Evolutionary conservation across 1,284 basidiomycete genomes (phyloP), one percentile per base, ranked within the genome.

Genomic region (Malassezia japonica): DNA sequence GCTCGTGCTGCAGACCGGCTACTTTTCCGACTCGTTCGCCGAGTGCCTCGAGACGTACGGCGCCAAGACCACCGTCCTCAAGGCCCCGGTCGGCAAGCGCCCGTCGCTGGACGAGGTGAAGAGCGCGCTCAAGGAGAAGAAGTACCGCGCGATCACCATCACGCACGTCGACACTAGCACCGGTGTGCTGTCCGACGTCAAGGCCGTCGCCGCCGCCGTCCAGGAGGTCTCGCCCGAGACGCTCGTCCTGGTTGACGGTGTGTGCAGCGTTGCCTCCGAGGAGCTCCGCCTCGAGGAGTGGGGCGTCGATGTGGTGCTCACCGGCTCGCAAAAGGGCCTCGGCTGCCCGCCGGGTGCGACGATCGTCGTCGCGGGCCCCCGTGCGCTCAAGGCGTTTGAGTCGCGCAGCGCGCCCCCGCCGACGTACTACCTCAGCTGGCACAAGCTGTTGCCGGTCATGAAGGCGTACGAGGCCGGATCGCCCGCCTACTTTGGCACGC

Each of bases 181-280:
- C 78, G 85, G 80, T 55, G 92, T 98, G 10, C 80, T 98, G 37
- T 87, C 87, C 24, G 81, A 92, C 65, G 84, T 85, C 40, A 83
- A 86, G 68, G 81, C 79, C 32, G 81, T 96, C 61, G 82, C 83
- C 20, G 81, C 82, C 59, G 79, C 83, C 4, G 85, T 92, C 48
- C 80, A 79, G 66, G 78, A 79, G 39, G 79, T 87, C 61, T 89
- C 87, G 2, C 92, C 94, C 4, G 81, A 87, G 28, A 87, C 90
- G 1, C 78, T 98, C 55, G 77, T 95, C 47, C 79, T 88, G 18
- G 78, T 92, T 51, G 92, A 98, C 72, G 88, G 83, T 35, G 94
- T 98, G 25, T 98, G 94, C 77, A 84, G 89, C 6, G 90, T 96
- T 12, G 92, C 86, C 0, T 90, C 85, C 62, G 92, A 98, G 74